Percentiles rank a stretch among this genome's conserved stretches.
Evolutionary conservation across 495 filamentous ascomycete genomes (phyloP).

Genomic region (Antarctomyces pellizariae): DNA sequence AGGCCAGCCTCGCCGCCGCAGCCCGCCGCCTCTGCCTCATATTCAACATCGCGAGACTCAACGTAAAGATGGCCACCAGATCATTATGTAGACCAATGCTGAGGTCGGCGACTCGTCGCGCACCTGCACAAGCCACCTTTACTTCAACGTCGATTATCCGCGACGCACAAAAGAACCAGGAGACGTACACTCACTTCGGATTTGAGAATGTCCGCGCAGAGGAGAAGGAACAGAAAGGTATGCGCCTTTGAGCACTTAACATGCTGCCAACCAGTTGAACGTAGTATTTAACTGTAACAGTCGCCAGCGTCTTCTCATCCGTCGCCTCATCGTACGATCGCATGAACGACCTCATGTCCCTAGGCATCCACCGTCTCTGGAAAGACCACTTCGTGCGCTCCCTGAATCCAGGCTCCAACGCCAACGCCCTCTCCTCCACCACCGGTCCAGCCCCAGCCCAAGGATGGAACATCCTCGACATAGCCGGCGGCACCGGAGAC

Average conservation of each 20-base stretch:
- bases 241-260: constrained; percentile 3
- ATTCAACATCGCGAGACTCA: background rate
- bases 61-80: constrained; percentile 11
- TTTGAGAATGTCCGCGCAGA: constrained; percentile 70
- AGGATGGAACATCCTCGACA: constrained; percentile 74
- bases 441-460: constrained; percentile 13
- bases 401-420: constrained; percentile 59
- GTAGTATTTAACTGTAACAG: constrained; percentile 18
- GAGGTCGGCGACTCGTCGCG: constrained; percentile 5
- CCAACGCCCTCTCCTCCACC: constrained; percentile 19
- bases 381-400: constrained; percentile 94
- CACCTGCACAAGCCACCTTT: background rate
- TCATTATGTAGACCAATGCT: constrained; percentile 7
- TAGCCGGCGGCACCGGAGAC: constrained; percentile 92
- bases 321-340: constrained; percentile 54
- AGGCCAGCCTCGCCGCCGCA: background rate
- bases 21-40: background rate
- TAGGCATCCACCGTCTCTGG: constrained; percentile 91
- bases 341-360: constrained; percentile 99
- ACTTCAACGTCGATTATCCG: constrained; percentile 11
- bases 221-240: constrained; percentile 57
- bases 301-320: constrained; percentile 81
- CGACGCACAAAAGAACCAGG: constrained; percentile 18
- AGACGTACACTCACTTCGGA: constrained; percentile 75
- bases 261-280: background rate